phyloP scores from a whole-genome alignment of 495 filamentous ascomycete species.

The Choiromyces venosus region DNA sequence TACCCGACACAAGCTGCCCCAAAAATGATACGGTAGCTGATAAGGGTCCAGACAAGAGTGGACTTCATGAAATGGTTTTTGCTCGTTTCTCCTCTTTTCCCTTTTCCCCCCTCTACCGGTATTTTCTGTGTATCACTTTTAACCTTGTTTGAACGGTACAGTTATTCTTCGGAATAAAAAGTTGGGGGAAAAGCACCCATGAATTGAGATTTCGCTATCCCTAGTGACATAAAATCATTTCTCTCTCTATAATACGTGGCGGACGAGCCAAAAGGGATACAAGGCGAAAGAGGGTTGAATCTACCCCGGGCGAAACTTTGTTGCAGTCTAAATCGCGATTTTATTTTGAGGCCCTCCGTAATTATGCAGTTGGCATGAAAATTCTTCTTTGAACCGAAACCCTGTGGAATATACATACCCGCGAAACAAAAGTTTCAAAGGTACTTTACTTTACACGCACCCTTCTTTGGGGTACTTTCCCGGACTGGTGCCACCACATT shows the following conservation, averaged over 20 bases:
- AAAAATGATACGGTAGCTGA: neutral
- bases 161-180: neutral
- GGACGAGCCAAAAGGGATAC: neutral
- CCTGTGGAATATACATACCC: neutral
- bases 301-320: neutral
- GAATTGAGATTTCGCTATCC: neutral
- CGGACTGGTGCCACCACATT: constrained; percentile 1
- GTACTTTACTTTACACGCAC: neutral
- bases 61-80: neutral
- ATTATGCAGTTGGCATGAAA: neutral
- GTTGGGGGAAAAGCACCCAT: neutral
- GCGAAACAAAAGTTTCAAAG: constrained; percentile 1
- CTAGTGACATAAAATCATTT: neutral
- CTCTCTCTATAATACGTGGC: constrained; percentile 1
- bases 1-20: neutral
- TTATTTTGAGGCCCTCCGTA: neutral
- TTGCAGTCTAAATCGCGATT: constrained; percentile 2
- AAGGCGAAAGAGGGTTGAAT: neutral
- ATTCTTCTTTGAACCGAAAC: neutral
- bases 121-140: neutral
- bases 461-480: neutral
- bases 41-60: neutral
- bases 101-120: neutral
- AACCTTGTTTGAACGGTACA: neutral
- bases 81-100: neutral